Base-by-base conservation (phyloP, 352 stramenopile genomes). In the Globisporangium uncinulatum region DNA sequence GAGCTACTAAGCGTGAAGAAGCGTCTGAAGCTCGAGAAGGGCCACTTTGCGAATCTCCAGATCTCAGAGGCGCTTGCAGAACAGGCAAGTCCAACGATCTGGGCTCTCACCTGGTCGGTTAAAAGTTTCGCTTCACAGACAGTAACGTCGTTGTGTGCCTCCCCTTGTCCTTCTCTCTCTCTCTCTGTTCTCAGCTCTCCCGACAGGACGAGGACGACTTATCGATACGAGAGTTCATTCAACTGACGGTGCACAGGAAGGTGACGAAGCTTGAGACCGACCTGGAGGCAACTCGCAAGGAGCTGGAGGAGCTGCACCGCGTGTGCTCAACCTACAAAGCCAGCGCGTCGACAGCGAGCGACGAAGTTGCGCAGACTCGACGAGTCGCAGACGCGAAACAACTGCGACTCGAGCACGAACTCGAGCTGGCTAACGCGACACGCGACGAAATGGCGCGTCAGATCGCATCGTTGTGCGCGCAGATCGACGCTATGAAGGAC, bases 21-120 rank as follows among this genome's bases (percentile, higher is more conserved):
- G n/a, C 73, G 70, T 1, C 61, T 91, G 14, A 63, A 70, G 48
- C 69, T 89, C 50, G 83, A 93, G 43, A 89, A 87, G 54, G 65
- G 45, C 0, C 83, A 93, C 46, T 71, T 89, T 41, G 55, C 57
- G n/a, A 70, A 70, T 47, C 59, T 93, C 2, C 54, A 84, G 55
- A 86, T 91, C 46, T 86, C 79, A 4, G 76, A 88, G 11, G 68
- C 73, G 6, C 58, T 91, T 0, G 78, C 79, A 6, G 67, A 86
- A 45, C 77, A 92, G 67, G 72, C 81, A 57, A 11, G 41, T 32
- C 10, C 0, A n/a, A 51, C 20, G n/a, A 21, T n/a, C 19, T 44
- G 47, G 21, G 48, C 11, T 9, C 20, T 3, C 31, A 45, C 24
- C 5, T 31, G 2, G 42, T 44, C 49, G 29, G 45, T 39, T 39